Base-by-base conservation (phyloP, 139 green algal genomes). In the Nannochloris sp. region DNA sequence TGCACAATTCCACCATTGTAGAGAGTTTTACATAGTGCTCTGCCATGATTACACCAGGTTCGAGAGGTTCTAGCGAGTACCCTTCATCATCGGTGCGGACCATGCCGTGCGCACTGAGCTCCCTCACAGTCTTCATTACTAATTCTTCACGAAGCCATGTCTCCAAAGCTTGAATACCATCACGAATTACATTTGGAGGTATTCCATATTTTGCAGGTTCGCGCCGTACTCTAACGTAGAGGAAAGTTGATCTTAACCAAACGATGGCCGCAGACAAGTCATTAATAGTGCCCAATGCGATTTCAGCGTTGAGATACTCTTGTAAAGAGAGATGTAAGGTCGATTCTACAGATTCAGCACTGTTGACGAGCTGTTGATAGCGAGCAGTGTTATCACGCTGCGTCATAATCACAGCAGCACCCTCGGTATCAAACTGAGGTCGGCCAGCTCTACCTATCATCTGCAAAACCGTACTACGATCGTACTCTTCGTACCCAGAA, bases 361-460 rank as follows among this genome's bases (percentile, higher is more conserved):
- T 76, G 12, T 2, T 6, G 7, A 64, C n/a, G 46, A 31, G 4
- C 35, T 29, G 45, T 25, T 23, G 9, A 10, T 54, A 24, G n/a
- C 29, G 19, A 6, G 30, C 25, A 9, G 9, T 9, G 12, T 12
- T 59, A 23, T 45, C 12, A 54, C 24, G 10, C 61, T 85, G 62
- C 0, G 90, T 96, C 92, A 98, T 97, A 65, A 98, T 95, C 30
- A 98, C 91, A 5, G 88, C 89, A 9, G 86, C 74, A 0, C 92
- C 92, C 35, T 86, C 77, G 0, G 74, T 89, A 74, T 98, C 92
- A 79, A 94, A 98, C 72, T 98, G 91, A 0, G 92, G 92, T 36
- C 92, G 71, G 0, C 92, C 92, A 8, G 91, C 91, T 30, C 89
- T 74, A 1, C 88, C 89, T 15, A 88, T 67, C 89, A 96, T 95